These are phyloP conservation scores for Prasinococcaceae sp. DNA, from an alignment of 139 green algal genomes.

Conservation along the genomic window DNA sequence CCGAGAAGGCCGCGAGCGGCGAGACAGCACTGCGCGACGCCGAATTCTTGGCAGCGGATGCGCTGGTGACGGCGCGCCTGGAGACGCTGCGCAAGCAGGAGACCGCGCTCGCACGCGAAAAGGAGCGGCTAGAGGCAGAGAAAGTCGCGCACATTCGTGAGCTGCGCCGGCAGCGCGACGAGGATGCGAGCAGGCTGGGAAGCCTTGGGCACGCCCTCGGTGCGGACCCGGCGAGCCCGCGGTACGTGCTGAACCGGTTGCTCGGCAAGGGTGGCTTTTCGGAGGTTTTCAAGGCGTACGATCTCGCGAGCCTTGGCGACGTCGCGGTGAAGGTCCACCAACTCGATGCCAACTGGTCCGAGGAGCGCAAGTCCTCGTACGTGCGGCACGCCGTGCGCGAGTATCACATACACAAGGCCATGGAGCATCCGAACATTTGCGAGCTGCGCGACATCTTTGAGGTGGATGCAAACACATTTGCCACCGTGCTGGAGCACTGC, in stretches of 20 bases:
- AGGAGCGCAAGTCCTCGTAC: constrained; percentile 66
- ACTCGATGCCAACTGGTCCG: constrained; percentile 54
- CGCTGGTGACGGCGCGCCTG: constrained; percentile 44
- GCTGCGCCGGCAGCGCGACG: constrained; percentile 56
- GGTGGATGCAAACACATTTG: constrained; percentile 79
- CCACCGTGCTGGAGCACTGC: constrained; percentile 81
- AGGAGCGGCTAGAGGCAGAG: constrained; percentile 49
- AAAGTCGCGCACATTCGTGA: constrained; percentile 52
- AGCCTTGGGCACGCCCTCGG: too few species aligned
- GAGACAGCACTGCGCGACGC: neutral
- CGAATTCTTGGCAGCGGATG: neutral
- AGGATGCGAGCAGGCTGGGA: constrained; percentile 36
- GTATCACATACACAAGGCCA: constrained; percentile 72
- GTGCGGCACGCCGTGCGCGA: constrained; percentile 79
- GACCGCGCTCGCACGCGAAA: constrained; percentile 34
- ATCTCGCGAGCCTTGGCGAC: constrained; percentile 26
- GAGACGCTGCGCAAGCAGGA: constrained; percentile 29
- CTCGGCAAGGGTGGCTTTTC: constrained; percentile 85
- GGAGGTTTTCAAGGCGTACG: constrained; percentile 64
- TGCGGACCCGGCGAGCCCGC: too few species aligned
- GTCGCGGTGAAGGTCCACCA: constrained; percentile 80
- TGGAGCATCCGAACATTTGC: constrained; percentile 60
- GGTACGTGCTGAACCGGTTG: constrained; percentile 70
- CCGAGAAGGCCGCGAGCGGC: neutral
- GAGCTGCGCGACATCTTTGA: constrained; percentile 78